A percentile compares a stretch with the other conserved stretches of the same genome.
Conservation (phyloP, 176 grass and related monocot genomes). For the Bolboschoenus planiculmis region DNA sequence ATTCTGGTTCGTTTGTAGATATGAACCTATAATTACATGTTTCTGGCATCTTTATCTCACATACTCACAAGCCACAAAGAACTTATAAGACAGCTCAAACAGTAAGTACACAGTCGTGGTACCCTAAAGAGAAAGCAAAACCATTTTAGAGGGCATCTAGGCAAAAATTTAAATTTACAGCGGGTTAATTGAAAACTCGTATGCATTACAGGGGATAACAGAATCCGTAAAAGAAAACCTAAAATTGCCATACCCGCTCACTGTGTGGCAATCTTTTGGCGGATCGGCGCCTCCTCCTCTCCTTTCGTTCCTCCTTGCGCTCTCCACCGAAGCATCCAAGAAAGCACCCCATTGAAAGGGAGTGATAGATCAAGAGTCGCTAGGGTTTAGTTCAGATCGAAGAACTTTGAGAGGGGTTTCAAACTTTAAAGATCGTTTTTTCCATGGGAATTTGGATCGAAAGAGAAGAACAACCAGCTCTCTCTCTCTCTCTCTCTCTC, state of each 20-base stretch:
- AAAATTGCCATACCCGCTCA: slow-evolving; percentile 27
- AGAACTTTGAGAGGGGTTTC: background rate
- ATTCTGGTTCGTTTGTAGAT: background rate
- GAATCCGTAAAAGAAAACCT: background rate
- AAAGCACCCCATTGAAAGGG: slow-evolving; percentile 78
- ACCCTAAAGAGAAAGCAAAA: background rate
- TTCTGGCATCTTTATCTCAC: too few species aligned
- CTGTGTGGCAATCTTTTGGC: slow-evolving; percentile 37
- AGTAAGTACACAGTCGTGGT: background rate
- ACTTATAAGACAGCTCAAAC: slow-evolving; percentile 1
- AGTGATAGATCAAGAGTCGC: background rate
- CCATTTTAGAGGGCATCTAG: background rate
- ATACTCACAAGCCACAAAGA: background rate
- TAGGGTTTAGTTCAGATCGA: slow-evolving; percentile 12
- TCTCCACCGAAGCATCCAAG: slow-evolving; percentile 86
- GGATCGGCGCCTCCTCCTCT: slow-evolving; percentile 50
- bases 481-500: background rate
- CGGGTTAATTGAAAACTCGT: background rate
- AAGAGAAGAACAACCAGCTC: background rate
- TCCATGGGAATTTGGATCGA: slow-evolving; percentile 14
- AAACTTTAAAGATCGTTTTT: background rate
- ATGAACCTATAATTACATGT: background rate
- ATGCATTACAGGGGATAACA: background rate
- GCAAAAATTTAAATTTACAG: background rate
- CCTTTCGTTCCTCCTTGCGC: slow-evolving; percentile 40